Evolutionary conservation across 2,329 filamentous ascomycete genomes (phyloP).

Genomic region (Helicocarpus griseus): DNA sequence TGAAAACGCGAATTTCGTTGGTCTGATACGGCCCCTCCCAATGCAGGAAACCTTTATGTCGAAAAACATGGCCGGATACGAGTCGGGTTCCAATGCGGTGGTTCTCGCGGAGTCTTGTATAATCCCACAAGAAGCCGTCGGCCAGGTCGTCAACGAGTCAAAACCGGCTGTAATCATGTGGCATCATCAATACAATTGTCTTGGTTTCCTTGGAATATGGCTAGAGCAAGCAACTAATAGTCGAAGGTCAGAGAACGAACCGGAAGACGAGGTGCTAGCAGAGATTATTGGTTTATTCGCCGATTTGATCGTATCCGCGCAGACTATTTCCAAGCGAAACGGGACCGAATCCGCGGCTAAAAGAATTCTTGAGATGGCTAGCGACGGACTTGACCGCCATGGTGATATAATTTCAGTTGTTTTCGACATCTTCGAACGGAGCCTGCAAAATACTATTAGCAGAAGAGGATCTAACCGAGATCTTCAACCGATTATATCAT

Average conservation of each 20-base stretch:
- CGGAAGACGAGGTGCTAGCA: slow-evolving; percentile 53
- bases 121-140: slow-evolving; percentile 30
- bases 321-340: slow-evolving; percentile 17
- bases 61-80: not conserved
- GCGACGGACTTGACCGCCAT: slow-evolving; percentile 37
- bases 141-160: slow-evolving; percentile 64
- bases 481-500: slow-evolving; percentile 60
- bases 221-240: slow-evolving; percentile 38
- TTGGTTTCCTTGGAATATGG: slow-evolving; percentile 68
- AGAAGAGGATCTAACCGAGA: slow-evolving; percentile 55
- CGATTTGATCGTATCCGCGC: slow-evolving; percentile 50
- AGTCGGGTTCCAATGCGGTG: slow-evolving; percentile 21
- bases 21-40: slow-evolving; percentile 50
- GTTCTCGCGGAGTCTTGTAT: slow-evolving; percentile 28
- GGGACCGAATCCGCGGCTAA: slow-evolving; percentile 30
- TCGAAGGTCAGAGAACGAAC: slow-evolving; percentile 44
- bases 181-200: slow-evolving; percentile 63
- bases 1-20: slow-evolving; percentile 71
- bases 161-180: slow-evolving; percentile 67
- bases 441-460: slow-evolving; percentile 41
- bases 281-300: slow-evolving; percentile 68
- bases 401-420: slow-evolving; percentile 70
- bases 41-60: slow-evolving; percentile 27
- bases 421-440: slow-evolving; percentile 73
- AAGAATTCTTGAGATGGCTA: slow-evolving; percentile 40